phyloP scores from a whole-genome alignment of 1,284 basidiomycete genomes.

The Retiboletus flavoniger region DNA sequence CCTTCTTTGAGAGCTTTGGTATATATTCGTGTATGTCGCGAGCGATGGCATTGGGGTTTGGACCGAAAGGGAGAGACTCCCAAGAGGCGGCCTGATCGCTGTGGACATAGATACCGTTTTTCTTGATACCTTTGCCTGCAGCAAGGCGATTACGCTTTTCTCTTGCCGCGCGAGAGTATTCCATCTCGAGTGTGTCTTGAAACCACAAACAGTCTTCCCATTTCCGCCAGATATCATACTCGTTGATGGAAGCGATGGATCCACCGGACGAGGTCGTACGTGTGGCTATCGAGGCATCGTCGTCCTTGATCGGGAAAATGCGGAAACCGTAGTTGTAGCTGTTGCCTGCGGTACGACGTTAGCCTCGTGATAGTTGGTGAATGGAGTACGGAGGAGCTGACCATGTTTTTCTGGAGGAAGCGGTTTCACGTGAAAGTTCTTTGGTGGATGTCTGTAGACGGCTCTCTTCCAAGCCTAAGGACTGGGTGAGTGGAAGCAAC shows the following conservation, averaged over 20 bases:
- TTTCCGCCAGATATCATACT: conserved; percentile 71
- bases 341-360: conserved; percentile 42
- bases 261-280: conserved; percentile 22
- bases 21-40: conserved; percentile 63
- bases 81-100: conserved; percentile 71
- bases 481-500: conserved; percentile 2
- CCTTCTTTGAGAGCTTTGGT: conserved; percentile 67
- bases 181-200: conserved; percentile 63
- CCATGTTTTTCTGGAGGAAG: conserved; percentile 61
- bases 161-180: conserved; percentile 61
- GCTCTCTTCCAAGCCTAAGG: conserved; percentile 54
- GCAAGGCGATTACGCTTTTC: conserved; percentile 61
- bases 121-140: conserved; percentile 73
- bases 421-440: conserved; percentile 56
- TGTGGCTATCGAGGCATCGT: conserved; percentile 42
- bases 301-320: conserved; percentile 47
- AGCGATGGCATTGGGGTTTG: conserved; percentile 66
- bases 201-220: conserved; percentile 81
- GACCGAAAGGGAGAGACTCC: conserved; percentile 82
- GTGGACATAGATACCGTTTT: conserved; percentile 66
- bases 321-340: conserved; percentile 61
- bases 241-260: conserved; percentile 35
- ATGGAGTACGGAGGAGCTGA: conserved; percentile 27
- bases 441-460: conserved; percentile 57
- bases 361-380: not conserved